A percentile compares a stretch with the other conserved stretches of the same genome.
Evolutionary conservation across 306 rosid species (phyloP).

Genomic region (Quercus engelmannii): DNA sequence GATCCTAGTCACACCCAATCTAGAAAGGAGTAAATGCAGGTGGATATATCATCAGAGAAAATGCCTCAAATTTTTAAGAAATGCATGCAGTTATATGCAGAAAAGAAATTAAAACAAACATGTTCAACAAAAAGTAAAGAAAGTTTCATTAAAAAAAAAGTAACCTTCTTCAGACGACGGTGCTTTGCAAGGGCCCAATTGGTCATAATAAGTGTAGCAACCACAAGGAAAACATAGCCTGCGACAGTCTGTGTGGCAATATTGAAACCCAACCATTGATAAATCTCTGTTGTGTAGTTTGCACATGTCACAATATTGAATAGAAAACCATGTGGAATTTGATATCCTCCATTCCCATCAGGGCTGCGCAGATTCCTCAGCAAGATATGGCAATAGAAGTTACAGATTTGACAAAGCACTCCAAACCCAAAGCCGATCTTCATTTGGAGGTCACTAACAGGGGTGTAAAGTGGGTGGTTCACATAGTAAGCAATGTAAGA

Average conservation of each 20-base stretch:
- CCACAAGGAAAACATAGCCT: conserved; percentile 66
- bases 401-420: conserved; percentile 60
- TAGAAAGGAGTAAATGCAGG: not conserved
- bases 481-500: conserved; percentile 70
- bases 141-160: not conserved
- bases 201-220: conserved; percentile 83
- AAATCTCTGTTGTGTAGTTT: conserved; percentile 92
- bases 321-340: conserved; percentile 85
- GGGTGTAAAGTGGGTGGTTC: conserved; percentile 88
- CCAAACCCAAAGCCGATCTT: conserved; percentile 91
- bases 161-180: conserved; percentile 91
- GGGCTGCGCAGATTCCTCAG: conserved; percentile 79
- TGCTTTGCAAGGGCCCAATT: conserved; percentile 98
- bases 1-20: not conserved
- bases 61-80: not conserved
- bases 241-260: conserved; percentile 91
- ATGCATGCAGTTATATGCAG: not conserved
- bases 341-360: conserved; percentile 85
- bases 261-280: conserved; percentile 99
- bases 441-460: conserved; percentile 81
- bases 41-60: not conserved
- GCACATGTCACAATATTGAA: conserved; percentile 96
- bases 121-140: conserved; percentile 1
- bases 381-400: conserved; percentile 84
- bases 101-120: not conserved